Percentiles rank a stretch among this genome's conserved stretches.
Evolutionary conservation across 2,329 filamentous ascomycete species (phyloP).

Genomic region (Ramichloridium luteum): DNA sequence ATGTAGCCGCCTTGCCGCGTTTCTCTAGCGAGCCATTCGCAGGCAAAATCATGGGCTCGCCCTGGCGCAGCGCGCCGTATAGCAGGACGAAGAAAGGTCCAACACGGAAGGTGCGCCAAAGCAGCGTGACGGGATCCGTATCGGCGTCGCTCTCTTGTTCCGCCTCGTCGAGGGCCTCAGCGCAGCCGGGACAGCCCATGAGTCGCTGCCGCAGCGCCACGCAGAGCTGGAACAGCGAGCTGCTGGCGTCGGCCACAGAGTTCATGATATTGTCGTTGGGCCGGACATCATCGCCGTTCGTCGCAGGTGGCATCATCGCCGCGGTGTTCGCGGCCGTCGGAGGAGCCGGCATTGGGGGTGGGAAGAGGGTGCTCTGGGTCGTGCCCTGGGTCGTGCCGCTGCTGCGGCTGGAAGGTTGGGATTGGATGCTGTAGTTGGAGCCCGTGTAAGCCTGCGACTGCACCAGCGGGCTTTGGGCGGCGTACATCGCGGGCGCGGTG

Average conservation of each 20-base stretch:
- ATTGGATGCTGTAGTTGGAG: constrained; percentile 35
- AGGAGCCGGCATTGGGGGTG: constrained; percentile 20
- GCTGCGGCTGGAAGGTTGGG: constrained; percentile 33
- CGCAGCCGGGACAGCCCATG: constrained; percentile 71
- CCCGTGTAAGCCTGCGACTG: constrained; percentile 34
- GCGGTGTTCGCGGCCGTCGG: constrained; percentile 17
- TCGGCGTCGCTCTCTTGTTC: constrained; percentile 55
- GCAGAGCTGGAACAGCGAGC: constrained; percentile 92
- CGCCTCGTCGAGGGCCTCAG: constrained; percentile 59
- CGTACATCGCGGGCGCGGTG: constrained; percentile 10
- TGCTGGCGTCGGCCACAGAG: constrained; percentile 80
- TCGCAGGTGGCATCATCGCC: constrained; percentile 23
- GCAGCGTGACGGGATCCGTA: constrained; percentile 71
- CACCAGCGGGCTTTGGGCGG: constrained; percentile 25
- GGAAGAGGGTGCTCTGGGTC: constrained; percentile 33
- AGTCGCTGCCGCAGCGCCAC: constrained; percentile 71
- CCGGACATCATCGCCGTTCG: constrained; percentile 43
- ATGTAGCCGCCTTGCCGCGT: constrained; percentile 73
- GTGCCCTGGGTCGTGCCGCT: constrained; percentile 38
- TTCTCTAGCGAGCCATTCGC: constrained; percentile 53
- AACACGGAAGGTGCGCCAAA: constrained; percentile 77
- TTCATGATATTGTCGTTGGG: constrained; percentile 94
- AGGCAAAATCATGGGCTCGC: constrained; percentile 42
- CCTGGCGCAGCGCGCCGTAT: constrained; percentile 73
- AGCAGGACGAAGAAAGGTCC: constrained; percentile 77